A percentile compares a stretch with the other conserved stretches of the same genome.
Conservation (phyloP, 2,329 filamentous ascomycete genomes). For the Emericellopsis cladophorae region DNA sequence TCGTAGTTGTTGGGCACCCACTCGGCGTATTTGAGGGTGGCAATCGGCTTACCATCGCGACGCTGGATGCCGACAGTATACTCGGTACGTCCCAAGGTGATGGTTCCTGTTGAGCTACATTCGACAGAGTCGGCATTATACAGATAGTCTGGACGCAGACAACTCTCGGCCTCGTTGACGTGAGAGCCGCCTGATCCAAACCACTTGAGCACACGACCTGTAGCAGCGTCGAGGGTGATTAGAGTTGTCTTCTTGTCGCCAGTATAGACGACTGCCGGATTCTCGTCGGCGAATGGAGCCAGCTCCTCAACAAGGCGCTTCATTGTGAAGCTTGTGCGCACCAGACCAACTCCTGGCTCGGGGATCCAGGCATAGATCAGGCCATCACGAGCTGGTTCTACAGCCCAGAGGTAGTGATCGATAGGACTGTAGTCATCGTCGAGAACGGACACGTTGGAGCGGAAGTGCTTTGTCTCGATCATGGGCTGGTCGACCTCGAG, state of each 20-base stretch:
- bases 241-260: slow-evolving; percentile 85
- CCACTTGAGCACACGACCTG: slow-evolving; percentile 68
- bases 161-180: slow-evolving; percentile 60
- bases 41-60: slow-evolving; percentile 61
- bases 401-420: slow-evolving; percentile 87
- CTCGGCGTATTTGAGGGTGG: slow-evolving; percentile 84
- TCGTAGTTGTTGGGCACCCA: slow-evolving; percentile 92
- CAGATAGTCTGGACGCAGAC: slow-evolving; percentile 54
- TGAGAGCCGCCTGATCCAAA: slow-evolving; percentile 66
- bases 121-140: slow-evolving; percentile 58
- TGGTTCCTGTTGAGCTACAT: slow-evolving; percentile 67
- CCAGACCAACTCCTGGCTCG: slow-evolving; percentile 41
- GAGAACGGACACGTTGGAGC: slow-evolving; percentile 50
- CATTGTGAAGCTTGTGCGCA: slow-evolving; percentile 60
- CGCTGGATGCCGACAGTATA: slow-evolving; percentile 83
- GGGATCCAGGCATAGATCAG: slow-evolving; percentile 79
- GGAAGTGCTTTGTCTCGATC: slow-evolving; percentile 79
- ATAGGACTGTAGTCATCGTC: slow-evolving; percentile 50
- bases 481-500: slow-evolving; percentile 75
- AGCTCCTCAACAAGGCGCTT: slow-evolving; percentile 80
- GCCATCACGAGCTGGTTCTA: slow-evolving; percentile 82
- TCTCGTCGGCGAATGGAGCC: slow-evolving; percentile 61
- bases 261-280: slow-evolving; percentile 75
- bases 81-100: slow-evolving; percentile 76
- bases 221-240: slow-evolving; percentile 79